Evolutionary conservation across 768 basidiomycete species (phyloP), one percentile per base, ranked within the genome.

Genomic region (Amanita exitialis): DNA sequence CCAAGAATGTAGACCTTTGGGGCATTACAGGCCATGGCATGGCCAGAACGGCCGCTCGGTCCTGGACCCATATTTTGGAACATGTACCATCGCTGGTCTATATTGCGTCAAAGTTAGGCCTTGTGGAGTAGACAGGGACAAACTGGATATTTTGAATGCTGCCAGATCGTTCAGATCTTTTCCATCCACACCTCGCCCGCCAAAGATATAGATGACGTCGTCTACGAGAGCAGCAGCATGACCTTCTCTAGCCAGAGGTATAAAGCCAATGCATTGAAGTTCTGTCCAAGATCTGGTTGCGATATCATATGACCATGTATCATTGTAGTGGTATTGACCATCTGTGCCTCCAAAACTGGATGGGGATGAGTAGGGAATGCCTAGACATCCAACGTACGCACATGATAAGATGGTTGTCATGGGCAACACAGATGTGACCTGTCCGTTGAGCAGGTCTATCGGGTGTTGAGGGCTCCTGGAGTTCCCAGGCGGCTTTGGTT

Each of bases 41-140:
- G 96, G 1, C 96, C 96, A 7, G 91, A 94, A 45, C 96, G 79
- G 2, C 91, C 90, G 36, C 76, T 83, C 0, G 96, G 96, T 13
- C 90, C 80, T 15, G 95, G 95, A 0, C 96, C 96, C 96, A 99
- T 99, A 62, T 97, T 96, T 67, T 97, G 93, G 73, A 99, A 99
- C 91, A 94, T 98, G 69, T 94, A 99, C 96, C 96, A 99, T 58
- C 96, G 78, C 61, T 92, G 90, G 66, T 93, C 95, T 97, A 63
- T 27, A 42, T 39, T 15, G 8, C 12, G n/a, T 21, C 43, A 54
- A 37, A 25, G 47, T 57, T 45, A 57, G 48, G 20, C 55, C 28
- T 10, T 42, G 47, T n/a, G 28, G 27, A 43, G 48, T 41, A 50
- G 27, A 32, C 20, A 47, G 53, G 16, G 20, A 79, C 94, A 61